phyloP scores from a whole-genome alignment of 192 early-diverging fungal genomes.

The Mortierella claussenii region DNA sequence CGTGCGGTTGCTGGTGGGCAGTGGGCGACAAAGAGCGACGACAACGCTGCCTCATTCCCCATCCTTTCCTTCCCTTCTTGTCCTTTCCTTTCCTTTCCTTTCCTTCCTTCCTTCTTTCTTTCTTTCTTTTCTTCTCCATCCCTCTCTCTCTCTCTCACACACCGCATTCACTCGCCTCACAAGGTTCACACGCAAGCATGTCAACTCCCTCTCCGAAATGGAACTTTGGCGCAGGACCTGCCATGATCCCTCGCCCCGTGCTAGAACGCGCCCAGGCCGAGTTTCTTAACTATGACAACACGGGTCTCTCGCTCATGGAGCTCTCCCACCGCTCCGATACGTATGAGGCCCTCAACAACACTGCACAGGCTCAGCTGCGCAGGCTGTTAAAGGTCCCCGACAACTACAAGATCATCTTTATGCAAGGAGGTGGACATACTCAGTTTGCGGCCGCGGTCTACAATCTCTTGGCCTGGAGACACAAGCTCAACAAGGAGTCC shows the following conservation, averaged over 20 bases:
- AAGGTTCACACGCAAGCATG: background rate
- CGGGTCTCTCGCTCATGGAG: conserved; percentile 94
- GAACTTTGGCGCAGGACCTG: conserved; percentile 95
- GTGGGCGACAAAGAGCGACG: too few species aligned
- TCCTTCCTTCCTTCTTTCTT: background rate
- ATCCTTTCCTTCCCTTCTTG: conserved; percentile 10
- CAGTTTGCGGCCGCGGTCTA: conserved; percentile 92
- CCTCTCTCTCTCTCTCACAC: background rate
- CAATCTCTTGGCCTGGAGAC: conserved; percentile 81
- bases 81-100: conserved; percentile 1
- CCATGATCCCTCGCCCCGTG: conserved; percentile 84
- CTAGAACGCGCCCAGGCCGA: conserved; percentile 86
- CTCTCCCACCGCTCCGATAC: conserved; percentile 92
- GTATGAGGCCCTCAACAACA: conserved; percentile 80
- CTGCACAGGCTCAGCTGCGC: conserved; percentile 79
- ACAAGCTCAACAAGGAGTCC: conserved; percentile 40
- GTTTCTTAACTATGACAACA: conserved; percentile 82
- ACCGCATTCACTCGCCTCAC: background rate
- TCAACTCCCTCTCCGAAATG: conserved; percentile 52
- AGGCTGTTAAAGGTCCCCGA: conserved; percentile 82
- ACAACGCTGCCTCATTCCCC: background rate
- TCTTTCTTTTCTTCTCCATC: background rate
- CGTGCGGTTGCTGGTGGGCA: background rate
- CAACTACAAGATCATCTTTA: conserved; percentile 92
- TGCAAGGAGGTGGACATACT: conserved; percentile 95